Evolutionary conservation across 352 stramenopile species (phyloP).

Genomic region (Phytophthora pinifolia): DNA sequence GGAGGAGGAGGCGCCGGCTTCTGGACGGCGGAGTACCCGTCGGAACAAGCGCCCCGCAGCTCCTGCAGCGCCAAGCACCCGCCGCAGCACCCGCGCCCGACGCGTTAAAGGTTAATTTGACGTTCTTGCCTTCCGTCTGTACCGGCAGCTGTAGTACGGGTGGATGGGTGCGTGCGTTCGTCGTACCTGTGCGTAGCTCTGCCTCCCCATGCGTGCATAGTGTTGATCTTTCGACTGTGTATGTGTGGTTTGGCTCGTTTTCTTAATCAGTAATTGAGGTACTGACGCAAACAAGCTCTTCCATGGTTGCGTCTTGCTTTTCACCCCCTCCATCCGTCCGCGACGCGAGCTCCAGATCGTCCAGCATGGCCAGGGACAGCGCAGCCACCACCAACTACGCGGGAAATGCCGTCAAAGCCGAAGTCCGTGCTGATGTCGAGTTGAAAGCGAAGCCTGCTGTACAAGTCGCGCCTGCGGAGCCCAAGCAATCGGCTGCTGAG

Average conservation of each 20-base stretch:
- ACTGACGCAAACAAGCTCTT: slow-evolving; percentile 42
- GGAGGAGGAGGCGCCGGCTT: slow-evolving; percentile 17
- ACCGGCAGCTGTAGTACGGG: slow-evolving; percentile 33
- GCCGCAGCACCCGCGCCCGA: slow-evolving; percentile 40
- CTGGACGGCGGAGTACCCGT: slow-evolving; percentile 27
- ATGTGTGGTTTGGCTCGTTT: slow-evolving; percentile 42
- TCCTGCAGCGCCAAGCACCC: slow-evolving; percentile 11
- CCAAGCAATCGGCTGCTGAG: background rate
- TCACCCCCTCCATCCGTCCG: slow-evolving; percentile 21
- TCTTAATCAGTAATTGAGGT: slow-evolving; percentile 65
- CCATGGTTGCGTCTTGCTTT: slow-evolving; percentile 42
- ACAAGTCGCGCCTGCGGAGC: background rate
- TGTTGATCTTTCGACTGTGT: slow-evolving; percentile 44
- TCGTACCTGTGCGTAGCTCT: slow-evolving; percentile 37
- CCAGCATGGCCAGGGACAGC: slow-evolving; percentile 19
- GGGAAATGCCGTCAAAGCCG: slow-evolving; percentile 8
- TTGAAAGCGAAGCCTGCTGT: background rate
- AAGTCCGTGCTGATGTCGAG: slow-evolving; percentile 7
- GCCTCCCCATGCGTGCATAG: slow-evolving; percentile 40
- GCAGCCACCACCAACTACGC: slow-evolving; percentile 1
- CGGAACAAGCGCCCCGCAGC: slow-evolving; percentile 33
- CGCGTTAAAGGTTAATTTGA: slow-evolving; percentile 73
- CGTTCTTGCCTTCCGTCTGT: slow-evolving; percentile 30
- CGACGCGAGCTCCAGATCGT: slow-evolving; percentile 23
- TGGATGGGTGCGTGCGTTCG: slow-evolving; percentile 33